Base-by-base conservation (phyloP, 1,284 basidiomycete genomes). In the Termitomyces sp. region DNA sequence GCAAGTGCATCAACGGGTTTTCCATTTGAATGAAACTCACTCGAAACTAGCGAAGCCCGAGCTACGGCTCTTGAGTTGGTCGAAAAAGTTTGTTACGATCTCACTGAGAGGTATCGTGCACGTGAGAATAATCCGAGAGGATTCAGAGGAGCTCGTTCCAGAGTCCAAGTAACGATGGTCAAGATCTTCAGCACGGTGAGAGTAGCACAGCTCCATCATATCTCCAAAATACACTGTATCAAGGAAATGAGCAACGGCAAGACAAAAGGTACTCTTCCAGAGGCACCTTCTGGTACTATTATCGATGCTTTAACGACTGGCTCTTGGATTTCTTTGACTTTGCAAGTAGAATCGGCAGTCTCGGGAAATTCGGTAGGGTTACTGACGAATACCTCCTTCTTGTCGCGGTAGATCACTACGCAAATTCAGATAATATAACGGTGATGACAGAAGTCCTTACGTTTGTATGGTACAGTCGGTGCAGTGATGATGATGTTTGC, bases 361-460 rank as follows among this genome's bases (percentile, higher is more conserved):
- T 96, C 93, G 0, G 94, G 94, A 64, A 97, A 97, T 58, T 96
- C 89, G 1, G 89, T 88, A 5, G 94, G 94, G 66, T 96, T 97
- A 66, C 93, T 93, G 60, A 97, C 78, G 49, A 81, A 76, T 44
- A 81, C 79, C 11, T 80, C 84, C 48, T 79, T 83, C 9, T 56
- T 49, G 61, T 91, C 71, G 57, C 74, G 79, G 70, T 88, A 91
- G 35, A 91, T 68, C 43, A 96, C 90, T 93, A 63, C 39, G 43
- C 50, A 46, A 55, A 30, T 57, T 41, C 40, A 46, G 52, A 16
- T 39, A 35, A 50, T n/a, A 44, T 24, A 41, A 18, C 19, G 46
- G 35, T 49, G 28, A 30, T 16, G 26, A 39, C 8, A 14, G 24
- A 18, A 52, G 26, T 19, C 61, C 78, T 62, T 55, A 91, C 93